phyloP scores from a whole-genome alignment of 257 asterid species.

The Thymus quinquecostatus region DNA sequence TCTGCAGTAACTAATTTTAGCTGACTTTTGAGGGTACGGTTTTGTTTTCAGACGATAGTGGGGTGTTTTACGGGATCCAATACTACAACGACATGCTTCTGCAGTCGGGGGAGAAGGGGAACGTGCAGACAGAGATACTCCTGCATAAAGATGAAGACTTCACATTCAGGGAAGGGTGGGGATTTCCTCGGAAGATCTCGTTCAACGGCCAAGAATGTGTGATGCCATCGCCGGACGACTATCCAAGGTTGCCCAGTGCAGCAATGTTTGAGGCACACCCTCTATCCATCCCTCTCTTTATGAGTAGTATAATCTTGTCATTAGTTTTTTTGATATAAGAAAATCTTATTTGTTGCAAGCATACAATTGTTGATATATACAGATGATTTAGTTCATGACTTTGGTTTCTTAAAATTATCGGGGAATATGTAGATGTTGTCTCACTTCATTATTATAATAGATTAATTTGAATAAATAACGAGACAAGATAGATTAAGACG shows the following conservation, averaged over 20 bases:
- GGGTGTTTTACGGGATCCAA: conserved; percentile 69
- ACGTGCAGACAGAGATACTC: conserved; percentile 76
- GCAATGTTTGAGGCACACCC: conserved; percentile 25
- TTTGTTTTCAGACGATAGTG: conserved; percentile 61
- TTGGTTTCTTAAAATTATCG: no score
- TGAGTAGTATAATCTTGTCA: neutral
- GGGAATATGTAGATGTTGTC: no score
- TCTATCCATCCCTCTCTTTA: neutral
- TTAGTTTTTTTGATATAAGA: neutral
- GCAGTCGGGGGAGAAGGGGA: conserved; percentile 63
- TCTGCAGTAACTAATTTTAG: no score
- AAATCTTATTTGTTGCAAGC: neutral
- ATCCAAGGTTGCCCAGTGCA: conserved; percentile 62
- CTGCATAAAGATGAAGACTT: conserved; percentile 57
- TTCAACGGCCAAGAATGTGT: conserved; percentile 82
- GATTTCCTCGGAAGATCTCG: conserved; percentile 67
- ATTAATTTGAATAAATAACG: no score
- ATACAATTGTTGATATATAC: neutral
- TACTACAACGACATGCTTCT: conserved; percentile 75
- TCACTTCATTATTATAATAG: no score
- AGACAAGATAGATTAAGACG: no score
- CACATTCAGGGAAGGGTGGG: conserved; percentile 77
- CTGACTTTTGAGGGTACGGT: neutral
- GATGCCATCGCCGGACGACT: conserved; percentile 65
- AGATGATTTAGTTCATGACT: neutral